Conservation (phyloP, 2,329 filamentous ascomycete species). For the Paecilomyces dactylethromorphus region DNA sequence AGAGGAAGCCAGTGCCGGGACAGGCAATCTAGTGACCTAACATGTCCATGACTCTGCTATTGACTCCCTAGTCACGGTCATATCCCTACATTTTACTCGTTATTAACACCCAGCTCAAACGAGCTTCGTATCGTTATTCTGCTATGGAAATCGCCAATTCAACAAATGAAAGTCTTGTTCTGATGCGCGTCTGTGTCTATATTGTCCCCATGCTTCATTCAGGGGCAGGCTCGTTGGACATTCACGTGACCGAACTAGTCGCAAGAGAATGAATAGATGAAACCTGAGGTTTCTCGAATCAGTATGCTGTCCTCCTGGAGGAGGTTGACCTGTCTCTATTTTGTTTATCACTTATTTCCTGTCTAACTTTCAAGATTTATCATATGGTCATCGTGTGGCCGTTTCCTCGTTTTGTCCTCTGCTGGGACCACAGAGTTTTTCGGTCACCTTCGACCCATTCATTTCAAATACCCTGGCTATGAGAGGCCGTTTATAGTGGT, state of each 20-base stretch:
- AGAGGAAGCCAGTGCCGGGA: constrained; percentile 52
- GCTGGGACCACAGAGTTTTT: not conserved
- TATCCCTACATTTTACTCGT: not conserved
- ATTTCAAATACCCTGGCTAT: not conserved
- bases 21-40: constrained; percentile 33
- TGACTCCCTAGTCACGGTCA: not conserved
- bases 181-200: not conserved
- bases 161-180: not conserved
- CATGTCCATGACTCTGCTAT: not conserved
- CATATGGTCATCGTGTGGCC: not conserved
- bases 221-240: not conserved
- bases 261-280: not conserved
- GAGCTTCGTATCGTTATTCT: not conserved
- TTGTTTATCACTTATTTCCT: not conserved
- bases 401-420: not conserved
- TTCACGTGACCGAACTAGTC: not conserved
- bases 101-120: not conserved
- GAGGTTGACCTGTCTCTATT: not conserved
- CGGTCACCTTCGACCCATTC: not conserved
- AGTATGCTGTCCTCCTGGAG: not conserved
- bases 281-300: not conserved
- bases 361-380: not conserved
- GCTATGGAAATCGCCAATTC: not conserved
- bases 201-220: not conserved
- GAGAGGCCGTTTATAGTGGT: not conserved